A percentile compares a stretch with the other conserved stretches of the same genome.
These are phyloP conservation scores for Silene coronaria DNA, from an alignment of 179 eudicot species.

Conservation along the genomic window DNA sequence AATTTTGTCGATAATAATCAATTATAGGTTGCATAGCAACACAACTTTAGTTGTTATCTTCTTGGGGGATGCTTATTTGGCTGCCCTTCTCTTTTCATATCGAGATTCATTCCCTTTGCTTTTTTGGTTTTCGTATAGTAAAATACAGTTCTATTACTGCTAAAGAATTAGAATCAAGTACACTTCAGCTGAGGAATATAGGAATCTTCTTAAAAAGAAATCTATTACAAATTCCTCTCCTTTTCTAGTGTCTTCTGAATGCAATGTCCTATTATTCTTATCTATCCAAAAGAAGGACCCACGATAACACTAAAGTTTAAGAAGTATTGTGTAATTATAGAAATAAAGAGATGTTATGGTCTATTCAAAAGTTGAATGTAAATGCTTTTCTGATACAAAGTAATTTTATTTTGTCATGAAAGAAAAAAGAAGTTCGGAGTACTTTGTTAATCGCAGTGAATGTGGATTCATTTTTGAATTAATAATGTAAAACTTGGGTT, in stretches of 20 bases:
- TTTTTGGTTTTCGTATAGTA: background rate
- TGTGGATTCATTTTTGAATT: background rate
- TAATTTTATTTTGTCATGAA: too few species aligned
- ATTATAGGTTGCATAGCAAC: background rate
- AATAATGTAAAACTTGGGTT: too few species aligned
- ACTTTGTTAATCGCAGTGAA: background rate
- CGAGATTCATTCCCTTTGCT: background rate
- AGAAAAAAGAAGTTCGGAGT: too few species aligned
- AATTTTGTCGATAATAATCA: background rate
- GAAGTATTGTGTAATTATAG: background rate
- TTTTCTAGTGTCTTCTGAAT: background rate
- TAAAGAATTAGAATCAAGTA: background rate
- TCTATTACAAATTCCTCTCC: conserved; percentile 5
- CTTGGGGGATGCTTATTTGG: background rate
- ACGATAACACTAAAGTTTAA: background rate
- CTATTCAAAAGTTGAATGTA: too few species aligned
- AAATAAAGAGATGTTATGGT: background rate
- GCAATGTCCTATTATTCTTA: background rate
- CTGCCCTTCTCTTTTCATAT: background rate
- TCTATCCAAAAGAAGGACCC: background rate
- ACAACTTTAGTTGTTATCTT: background rate
- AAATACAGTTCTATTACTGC: background rate
- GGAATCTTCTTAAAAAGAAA: background rate
- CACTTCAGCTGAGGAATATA: background rate
- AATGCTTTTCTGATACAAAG: too few species aligned